phyloP scores from a whole-genome alignment of 192 early-diverging fungal species.

The Podila minutissima region DNA sequence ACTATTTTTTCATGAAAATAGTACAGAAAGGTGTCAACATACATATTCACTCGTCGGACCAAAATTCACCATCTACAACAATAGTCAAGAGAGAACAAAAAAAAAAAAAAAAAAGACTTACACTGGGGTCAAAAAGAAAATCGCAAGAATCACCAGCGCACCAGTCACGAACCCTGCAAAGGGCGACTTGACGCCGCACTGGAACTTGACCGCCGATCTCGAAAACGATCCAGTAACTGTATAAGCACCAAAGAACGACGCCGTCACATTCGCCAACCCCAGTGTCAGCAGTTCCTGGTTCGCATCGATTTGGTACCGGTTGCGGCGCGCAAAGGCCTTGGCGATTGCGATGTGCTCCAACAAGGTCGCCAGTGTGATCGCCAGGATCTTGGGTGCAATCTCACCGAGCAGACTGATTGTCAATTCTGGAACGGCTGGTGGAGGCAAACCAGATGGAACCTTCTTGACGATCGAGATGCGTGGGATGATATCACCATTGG shows the following conservation, averaged over 20 bases:
- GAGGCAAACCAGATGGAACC: conserved; percentile 79
- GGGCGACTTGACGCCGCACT: conserved; percentile 87
- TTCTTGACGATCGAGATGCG: conserved; percentile 74
- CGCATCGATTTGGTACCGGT: conserved; percentile 81
- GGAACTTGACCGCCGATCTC: conserved; percentile 90
- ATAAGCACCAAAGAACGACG: conserved; percentile 88
- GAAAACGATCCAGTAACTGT: conserved; percentile 95
- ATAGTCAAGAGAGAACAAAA: background rate
- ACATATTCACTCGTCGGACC: background rate
- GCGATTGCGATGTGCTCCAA: conserved; percentile 94
- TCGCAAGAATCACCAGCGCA: conserved; percentile 80
- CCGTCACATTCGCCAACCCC: conserved; percentile 86
- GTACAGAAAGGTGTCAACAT: background rate
- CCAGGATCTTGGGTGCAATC: conserved; percentile 63
- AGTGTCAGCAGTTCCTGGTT: conserved; percentile 93
- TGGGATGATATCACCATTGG: conserved; percentile 40
- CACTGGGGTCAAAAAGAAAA: conserved; percentile 81
- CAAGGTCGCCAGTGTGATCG: conserved; percentile 77
- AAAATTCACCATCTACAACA: background rate
- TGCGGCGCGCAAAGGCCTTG: conserved; percentile 87
- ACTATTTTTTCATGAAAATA: conserved; percentile 3
- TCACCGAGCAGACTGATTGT: conserved; percentile 56
- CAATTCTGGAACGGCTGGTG: conserved; percentile 64
- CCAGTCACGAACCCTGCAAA: conserved; percentile 82
- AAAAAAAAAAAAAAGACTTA: too few species aligned